Evolutionary conservation across 2,329 filamentous ascomycete species (phyloP), one percentile per base, ranked within the genome.

Genomic region (Hyphodiscus sp.): DNA sequence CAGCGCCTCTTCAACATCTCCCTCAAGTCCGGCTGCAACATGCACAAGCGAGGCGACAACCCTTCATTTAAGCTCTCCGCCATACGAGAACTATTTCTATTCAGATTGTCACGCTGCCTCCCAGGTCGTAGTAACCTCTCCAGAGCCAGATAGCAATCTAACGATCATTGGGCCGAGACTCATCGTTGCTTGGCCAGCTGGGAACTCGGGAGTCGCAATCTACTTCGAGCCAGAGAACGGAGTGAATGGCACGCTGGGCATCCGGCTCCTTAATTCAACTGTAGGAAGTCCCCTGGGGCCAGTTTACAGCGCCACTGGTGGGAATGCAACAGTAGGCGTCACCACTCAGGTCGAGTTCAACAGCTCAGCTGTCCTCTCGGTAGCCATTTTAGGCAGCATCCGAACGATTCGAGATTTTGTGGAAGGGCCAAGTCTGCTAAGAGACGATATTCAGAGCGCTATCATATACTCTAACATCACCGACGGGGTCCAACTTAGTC

Each of bases 81-180:
- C 82, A 0, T 83, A 85, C 55, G 73, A 81, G 41, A 85, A 86
- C 61, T 84, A 81, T 67, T 84, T 86, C 68, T 81, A 83, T 59
- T 84, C 81, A 0, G 82, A 86, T 62, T 85, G 81, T 65, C 74
- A 82, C 57, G 73, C 76, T 1, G 75, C 78, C 33, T 74, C 75
- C 5, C 82, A 86, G 58, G 79, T 82, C 0, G 76, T 86, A 0
- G 69, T 86, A 0, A 85, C 81, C 0, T 83, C 74, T 54, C 82
- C 82, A 15, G 65, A 76, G 0, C 61, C 72, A 1, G 71, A 75
- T 16, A 82, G 76, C 52, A 74, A 83, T 59, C 68, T 83, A 1
- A 74, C 70, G 1, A 69, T 81, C 33, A 79, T 83, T 55, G 72
- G 74, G 0, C 81, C 82, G 9, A 73, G 82, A n/a, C 66, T 86